phyloP scores from a whole-genome alignment of 2,329 filamentous ascomycete species.

The Xylariaceae sp. region DNA sequence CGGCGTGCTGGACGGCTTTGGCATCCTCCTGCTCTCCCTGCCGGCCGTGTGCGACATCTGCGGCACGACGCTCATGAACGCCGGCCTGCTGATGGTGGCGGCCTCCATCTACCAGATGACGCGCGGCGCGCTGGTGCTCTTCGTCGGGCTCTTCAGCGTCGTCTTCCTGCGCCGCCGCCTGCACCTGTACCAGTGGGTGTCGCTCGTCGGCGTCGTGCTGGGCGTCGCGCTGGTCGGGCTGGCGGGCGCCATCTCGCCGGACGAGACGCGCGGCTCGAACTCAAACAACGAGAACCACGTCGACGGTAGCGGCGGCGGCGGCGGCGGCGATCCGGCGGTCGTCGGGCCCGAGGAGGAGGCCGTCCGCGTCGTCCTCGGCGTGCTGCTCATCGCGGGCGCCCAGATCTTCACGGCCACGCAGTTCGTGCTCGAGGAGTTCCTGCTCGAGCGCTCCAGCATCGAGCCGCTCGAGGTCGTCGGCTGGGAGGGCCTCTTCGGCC shows the following conservation, averaged over 20 bases:
- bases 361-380: conserved; percentile 67
- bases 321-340: conserved; percentile 27
- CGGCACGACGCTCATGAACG: conserved; percentile 96
- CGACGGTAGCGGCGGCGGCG: conserved; percentile 23
- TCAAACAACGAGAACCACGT: no score
- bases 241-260: conserved; percentile 73
- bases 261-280: conserved; percentile 47
- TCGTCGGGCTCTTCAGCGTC: conserved; percentile 93
- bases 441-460: conserved; percentile 57
- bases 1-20: conserved; percentile 61
- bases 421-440: conserved; percentile 92
- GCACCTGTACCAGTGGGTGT: conserved; percentile 85
- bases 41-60: conserved; percentile 91
- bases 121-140: conserved; percentile 84
- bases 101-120: conserved; percentile 99
- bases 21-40: conserved; percentile 67
- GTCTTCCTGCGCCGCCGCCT: conserved; percentile 76
- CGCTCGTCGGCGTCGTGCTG: conserved; percentile 75
- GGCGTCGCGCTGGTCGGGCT: conserved; percentile 88
- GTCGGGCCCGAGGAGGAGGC: conserved; percentile 41
- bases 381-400: conserved; percentile 83
- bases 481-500: conserved; percentile 93
- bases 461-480: conserved; percentile 88
- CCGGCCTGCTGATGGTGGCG: conserved; percentile 84
- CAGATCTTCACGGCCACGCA: conserved; percentile 97